Conservation (phyloP, 371 early-diverging fungal genomes). For the Sporodiniella umbellata region DNA sequence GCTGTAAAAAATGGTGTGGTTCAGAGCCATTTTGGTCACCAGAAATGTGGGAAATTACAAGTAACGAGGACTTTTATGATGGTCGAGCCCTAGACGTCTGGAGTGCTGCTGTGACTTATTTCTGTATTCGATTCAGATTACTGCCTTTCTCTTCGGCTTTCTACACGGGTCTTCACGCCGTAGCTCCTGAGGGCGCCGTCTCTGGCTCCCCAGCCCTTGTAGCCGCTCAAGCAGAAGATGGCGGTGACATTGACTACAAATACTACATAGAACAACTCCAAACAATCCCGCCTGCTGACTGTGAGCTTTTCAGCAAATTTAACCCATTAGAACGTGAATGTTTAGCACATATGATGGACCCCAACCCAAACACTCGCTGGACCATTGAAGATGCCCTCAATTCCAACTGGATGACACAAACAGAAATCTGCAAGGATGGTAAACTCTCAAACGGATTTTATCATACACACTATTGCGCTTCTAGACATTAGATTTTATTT, state of each 20-base stretch:
- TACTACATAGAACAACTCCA: slow-evolving; percentile 27
- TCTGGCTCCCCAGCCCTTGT: slow-evolving; percentile 32
- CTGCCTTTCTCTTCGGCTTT: slow-evolving; percentile 54
- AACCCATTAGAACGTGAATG: slow-evolving; percentile 26
- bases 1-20: slow-evolving; percentile 81
- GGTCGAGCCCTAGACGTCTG: slow-evolving; percentile 82
- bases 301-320: slow-evolving; percentile 21
- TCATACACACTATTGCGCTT: slow-evolving; percentile 20
- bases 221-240: slow-evolving; percentile 25
- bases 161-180: slow-evolving; percentile 23
- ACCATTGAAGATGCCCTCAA: slow-evolving; percentile 76
- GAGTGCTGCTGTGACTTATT: slow-evolving; percentile 82
- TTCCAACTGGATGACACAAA: slow-evolving; percentile 73
- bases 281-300: slow-evolving; percentile 21
- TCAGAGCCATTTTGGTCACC: slow-evolving; percentile 91
- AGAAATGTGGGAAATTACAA: slow-evolving; percentile 56
- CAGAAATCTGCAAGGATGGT: slow-evolving; percentile 34
- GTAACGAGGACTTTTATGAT: slow-evolving; percentile 59
- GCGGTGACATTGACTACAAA: slow-evolving; percentile 30
- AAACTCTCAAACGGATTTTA: slow-evolving; percentile 31
- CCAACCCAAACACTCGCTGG: slow-evolving; percentile 72
- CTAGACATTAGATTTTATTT: slow-evolving; percentile 6
- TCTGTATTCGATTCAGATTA: slow-evolving; percentile 72
- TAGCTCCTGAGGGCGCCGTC: slow-evolving; percentile 11
- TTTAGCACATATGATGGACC: slow-evolving; percentile 53